Evolutionary conservation across 306 rosid species (phyloP).

Genomic region (Delonix regia): DNA sequence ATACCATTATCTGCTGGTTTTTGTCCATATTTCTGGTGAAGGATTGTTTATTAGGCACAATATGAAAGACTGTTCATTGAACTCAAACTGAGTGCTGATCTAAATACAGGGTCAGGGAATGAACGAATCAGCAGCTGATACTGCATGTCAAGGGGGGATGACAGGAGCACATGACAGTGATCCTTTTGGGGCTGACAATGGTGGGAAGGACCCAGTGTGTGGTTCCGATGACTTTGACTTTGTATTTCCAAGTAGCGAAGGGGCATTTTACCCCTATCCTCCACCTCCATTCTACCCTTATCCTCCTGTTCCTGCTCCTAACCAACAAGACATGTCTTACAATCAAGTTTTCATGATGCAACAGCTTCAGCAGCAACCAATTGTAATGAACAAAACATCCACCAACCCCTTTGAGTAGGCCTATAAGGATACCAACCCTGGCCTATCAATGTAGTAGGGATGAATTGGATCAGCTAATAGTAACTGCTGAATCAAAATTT

Average conservation of each 20-base stretch:
- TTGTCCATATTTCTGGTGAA: too few relatives aligned
- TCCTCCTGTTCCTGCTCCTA: neutral
- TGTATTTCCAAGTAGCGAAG: neutral
- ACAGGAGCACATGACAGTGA: conserved; percentile 12
- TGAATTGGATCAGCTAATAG: too few relatives aligned
- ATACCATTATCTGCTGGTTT: too few relatives aligned
- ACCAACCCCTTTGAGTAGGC: conserved; percentile 44
- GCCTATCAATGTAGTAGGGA: neutral
- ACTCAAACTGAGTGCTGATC: neutral
- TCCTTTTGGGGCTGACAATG: too few relatives aligned
- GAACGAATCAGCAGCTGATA: conserved; percentile 10
- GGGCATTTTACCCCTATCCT: neutral
- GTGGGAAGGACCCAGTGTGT: too few relatives aligned
- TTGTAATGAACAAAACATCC: conserved; percentile 8
- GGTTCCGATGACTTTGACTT: neutral
- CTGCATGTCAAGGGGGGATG: neutral
- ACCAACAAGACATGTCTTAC: conserved; percentile 23
- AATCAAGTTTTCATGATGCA: conserved; percentile 29
- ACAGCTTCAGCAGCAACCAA: conserved; percentile 29
- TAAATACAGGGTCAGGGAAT: conserved; percentile 5
- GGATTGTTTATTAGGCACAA: too few relatives aligned
- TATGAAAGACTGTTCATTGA: too few relatives aligned
- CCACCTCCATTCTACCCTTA: neutral
- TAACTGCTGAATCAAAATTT: too few relatives aligned
- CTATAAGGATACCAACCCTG: neutral